Conservation (phyloP, 768 basidiomycete species). For the Lentinula aciculospora region DNA sequence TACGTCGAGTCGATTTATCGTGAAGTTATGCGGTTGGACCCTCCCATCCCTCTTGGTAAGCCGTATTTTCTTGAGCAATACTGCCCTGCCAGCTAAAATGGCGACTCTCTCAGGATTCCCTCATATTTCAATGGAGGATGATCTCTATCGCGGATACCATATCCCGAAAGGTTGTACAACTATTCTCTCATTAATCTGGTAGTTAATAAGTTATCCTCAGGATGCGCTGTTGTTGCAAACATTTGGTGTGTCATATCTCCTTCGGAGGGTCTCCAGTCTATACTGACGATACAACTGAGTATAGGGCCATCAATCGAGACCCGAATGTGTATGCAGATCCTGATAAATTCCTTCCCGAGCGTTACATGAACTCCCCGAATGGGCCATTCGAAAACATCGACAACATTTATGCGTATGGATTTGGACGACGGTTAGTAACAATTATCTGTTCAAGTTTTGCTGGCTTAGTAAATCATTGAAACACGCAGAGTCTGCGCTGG, state of each 20-base stretch:
- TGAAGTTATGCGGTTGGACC: constrained; percentile 13
- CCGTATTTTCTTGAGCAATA: neutral
- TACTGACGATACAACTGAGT: neutral
- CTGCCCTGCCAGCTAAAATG: neutral
- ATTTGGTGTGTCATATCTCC: constrained; percentile 4
- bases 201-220: neutral
- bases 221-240: neutral
- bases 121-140: neutral
- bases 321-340: constrained; percentile 19
- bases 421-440: neutral
- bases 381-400: neutral
- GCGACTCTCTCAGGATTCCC: neutral
- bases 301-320: constrained; percentile 20
- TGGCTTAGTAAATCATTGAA: neutral
- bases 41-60: constrained; percentile 5
- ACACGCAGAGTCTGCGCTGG: neutral
- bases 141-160: constrained; percentile 1
- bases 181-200: neutral
- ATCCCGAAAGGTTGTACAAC: neutral
- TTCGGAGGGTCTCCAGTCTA: no score
- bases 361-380: constrained; percentile 12
- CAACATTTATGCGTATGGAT: neutral
- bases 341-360: constrained; percentile 13
- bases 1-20: constrained; percentile 10
- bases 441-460: neutral